Base-by-base conservation (phyloP, 208 protist genomes). In the Trichomonas gallinae region DNA sequence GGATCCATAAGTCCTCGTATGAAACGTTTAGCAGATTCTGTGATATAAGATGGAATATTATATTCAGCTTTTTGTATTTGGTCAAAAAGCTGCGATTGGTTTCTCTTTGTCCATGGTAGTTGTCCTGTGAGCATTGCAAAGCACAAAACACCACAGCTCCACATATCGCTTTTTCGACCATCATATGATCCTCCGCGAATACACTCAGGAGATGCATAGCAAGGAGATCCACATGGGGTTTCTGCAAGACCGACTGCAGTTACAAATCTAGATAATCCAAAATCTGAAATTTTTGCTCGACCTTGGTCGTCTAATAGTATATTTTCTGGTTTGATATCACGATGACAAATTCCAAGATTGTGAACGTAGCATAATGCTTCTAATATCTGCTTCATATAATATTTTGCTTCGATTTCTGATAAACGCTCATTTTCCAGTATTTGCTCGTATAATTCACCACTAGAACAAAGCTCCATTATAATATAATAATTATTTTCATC, bases 261-360 rank as follows among this genome's bases (percentile, higher is more conserved):
- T 51, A 93, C 87, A 51, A 93, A 93, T 26, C 87, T 0, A 49
- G 87, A 93, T 34, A 93, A 26, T 10, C 87, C 87, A 44, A 93
- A 93, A 38, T 93, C 87, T 4, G 40, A 48, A 31, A 93, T 93
- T 51, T 93, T 93, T 48, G 44, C 45, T 17, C 46, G 13, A 51
- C 87, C 87, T 17, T 58, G 17, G 8, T 23, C 44, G 38, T 93
- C 87, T 2, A 93, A 17, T 44, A 93, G 44, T 49, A 93, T 23
- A 51, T 93, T 93, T 93, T 93, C 87, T 34, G 87, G 87, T 51
- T 93, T 93, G 23, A 93, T 44, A 51, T 93, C 87, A 21, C 87
- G 40, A 51, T 93, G 87, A 38, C 40, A 48, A 10, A 93, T 93
- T 2, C 87, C 87, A 10, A 93, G 11, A 34, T 34, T 51, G 46